phyloP scores from a whole-genome alignment of 2,329 filamentous ascomycete genomes.

The Exophiala aquamarina region DNA sequence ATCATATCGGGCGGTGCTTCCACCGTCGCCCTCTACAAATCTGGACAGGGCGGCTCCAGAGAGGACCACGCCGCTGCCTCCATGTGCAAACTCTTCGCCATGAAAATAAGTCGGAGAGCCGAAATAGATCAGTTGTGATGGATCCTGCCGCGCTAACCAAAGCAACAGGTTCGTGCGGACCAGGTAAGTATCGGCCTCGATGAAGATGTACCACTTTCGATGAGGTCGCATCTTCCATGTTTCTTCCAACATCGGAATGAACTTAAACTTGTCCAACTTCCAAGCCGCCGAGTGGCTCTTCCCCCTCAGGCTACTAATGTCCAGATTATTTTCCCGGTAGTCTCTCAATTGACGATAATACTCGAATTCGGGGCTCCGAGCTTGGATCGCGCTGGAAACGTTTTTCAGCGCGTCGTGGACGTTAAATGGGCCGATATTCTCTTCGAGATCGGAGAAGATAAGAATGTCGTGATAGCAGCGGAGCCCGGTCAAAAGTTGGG shows the following conservation, averaged over 20 bases:
- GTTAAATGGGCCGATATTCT: slow-evolving; percentile 30
- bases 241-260: slow-evolving; percentile 59
- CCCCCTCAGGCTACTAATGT: slow-evolving; percentile 39
- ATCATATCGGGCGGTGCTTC: slow-evolving; percentile 51
- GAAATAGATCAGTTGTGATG: slow-evolving; percentile 48
- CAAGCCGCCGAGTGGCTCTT: slow-evolving; percentile 35
- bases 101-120: slow-evolving; percentile 50
- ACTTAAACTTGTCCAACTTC: slow-evolving; percentile 63
- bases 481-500: slow-evolving; percentile 54
- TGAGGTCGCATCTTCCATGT: slow-evolving; percentile 49
- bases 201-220: slow-evolving; percentile 60
- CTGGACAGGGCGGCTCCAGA: slow-evolving; percentile 54
- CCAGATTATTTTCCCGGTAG: slow-evolving; percentile 48
- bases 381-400: slow-evolving; percentile 40
- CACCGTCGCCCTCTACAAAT: slow-evolving; percentile 45
- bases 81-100: slow-evolving; percentile 53
- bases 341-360: slow-evolving; percentile 41
- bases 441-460: slow-evolving; percentile 38
- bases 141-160: slow-evolving; percentile 49
- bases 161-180: slow-evolving; percentile 53
- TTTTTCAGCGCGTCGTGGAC: slow-evolving; percentile 34
- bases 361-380: slow-evolving; percentile 50
- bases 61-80: slow-evolving; percentile 53
- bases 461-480: slow-evolving; percentile 51
- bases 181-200: slow-evolving; percentile 61